Percentiles rank a stretch among this genome's conserved stretches.
phyloP scores from a whole-genome alignment of 2,329 filamentous ascomycete species.

The Triangularia verruculosa region DNA sequence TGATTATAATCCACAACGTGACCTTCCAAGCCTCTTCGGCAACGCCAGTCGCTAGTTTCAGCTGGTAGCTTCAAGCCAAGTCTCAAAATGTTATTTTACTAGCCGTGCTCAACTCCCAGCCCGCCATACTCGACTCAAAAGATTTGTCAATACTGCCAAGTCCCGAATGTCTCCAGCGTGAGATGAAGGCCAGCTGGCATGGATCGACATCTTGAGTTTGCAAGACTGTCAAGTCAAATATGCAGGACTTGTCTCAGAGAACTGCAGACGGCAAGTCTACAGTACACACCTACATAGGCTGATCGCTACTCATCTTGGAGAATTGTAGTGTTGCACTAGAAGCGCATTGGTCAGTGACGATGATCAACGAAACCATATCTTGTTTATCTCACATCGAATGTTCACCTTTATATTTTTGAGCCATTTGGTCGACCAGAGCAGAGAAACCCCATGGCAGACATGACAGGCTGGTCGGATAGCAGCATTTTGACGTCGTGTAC shows the following conservation, averaged over 20 bases:
- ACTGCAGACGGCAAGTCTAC: not conserved
- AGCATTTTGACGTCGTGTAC: not conserved
- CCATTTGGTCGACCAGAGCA: not conserved
- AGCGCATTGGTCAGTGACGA: not conserved
- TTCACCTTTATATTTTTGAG: not conserved
- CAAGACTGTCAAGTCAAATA: not conserved
- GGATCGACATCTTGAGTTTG: not conserved
- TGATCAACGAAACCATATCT: not conserved
- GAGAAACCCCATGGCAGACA: not conserved
- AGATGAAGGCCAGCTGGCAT: not conserved
- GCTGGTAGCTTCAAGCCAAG: not conserved
- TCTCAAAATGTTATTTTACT: not conserved
- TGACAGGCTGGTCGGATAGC: not conserved
- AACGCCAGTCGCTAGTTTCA: not conserved
- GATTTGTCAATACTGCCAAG: not conserved
- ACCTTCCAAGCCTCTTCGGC: constrained; percentile 3
- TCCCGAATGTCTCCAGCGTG: not conserved
- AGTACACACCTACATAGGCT: not conserved
- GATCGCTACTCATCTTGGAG: not conserved
- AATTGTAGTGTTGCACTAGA: not conserved
- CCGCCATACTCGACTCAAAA: not conserved
- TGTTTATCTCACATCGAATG: not conserved
- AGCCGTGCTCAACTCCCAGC: not conserved
- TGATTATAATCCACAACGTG: not conserved
- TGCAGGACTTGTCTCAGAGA: not conserved